Evolutionary conservation across 2,329 filamentous ascomycete species (phyloP), one percentile per base, ranked within the genome.

Genomic region (Harringtonia aguacate): DNA sequence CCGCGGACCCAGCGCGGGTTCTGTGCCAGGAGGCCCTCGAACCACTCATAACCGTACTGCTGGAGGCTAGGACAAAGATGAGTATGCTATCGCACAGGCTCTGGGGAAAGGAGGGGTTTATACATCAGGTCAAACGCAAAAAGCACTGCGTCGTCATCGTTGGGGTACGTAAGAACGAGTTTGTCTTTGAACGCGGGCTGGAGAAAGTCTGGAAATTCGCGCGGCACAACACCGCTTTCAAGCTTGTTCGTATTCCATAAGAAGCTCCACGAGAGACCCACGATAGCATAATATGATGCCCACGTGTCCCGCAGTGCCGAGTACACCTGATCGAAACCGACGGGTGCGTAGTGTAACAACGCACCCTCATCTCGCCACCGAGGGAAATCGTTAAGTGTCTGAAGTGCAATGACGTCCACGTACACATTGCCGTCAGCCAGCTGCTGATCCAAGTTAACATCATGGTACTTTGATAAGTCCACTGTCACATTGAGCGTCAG

Each of bases 61-160:
- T 62, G 47, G 46, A 67, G 52, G 15, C 61, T 66, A 36, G n/a
- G 8, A 21, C 14, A 15, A 7, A 33, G 4, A 27, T 3, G 4
- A 6, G 18, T 15, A 4, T 33, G 29, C 49, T 39, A n/a, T n/a
- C n/a, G n/a, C n/a, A n/a, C n/a, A n/a, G n/a, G n/a, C n/a, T n/a
- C n/a, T n/a, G n/a, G n/a, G n/a, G n/a, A n/a, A n/a, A 31, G 27
- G 39, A 17, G 17, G 18, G 8, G 13, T 14, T 53, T 63, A 60
- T 54, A 67, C 65, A 75, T 65, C 2, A 72, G 56, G 34, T 72
- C 60, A 35, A 70, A 73, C 4, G 67, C 65, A 35, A 61, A 75
- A 1, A 73, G 57, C 3, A 77, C 66, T 0, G 73, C 73, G 43
- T 77, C 73, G 35, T 77, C 73, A 34, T 77, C 74, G 46, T 76